Evolutionary conservation across 225 moss, liverwort and hornwort genomes (phyloP).

Genomic region (Takakia lepidozioides): DNA sequence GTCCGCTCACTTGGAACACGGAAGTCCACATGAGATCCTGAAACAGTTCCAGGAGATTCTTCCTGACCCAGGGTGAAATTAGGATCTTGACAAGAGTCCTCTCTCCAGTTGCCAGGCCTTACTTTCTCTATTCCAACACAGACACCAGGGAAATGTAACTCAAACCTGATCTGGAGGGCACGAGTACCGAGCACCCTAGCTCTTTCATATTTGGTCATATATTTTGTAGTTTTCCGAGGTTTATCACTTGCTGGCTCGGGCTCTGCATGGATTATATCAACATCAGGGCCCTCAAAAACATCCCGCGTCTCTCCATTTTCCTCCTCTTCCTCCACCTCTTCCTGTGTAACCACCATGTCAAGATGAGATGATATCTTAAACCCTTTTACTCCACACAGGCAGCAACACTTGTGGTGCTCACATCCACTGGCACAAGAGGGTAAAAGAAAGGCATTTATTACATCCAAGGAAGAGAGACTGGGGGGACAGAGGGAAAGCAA

Average conservation of each 20-base stretch:
- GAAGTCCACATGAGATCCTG: too few species aligned
- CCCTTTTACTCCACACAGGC: too few species aligned
- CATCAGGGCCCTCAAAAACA: constrained; percentile 43
- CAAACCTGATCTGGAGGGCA: constrained; percentile 89
- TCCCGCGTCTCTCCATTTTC: constrained; percentile 71
- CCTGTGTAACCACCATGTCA: constrained; percentile 12
- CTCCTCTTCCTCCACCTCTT: constrained; percentile 79
- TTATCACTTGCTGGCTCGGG: constrained; percentile 60
- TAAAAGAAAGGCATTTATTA: background rate
- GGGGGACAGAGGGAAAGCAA: too few species aligned
- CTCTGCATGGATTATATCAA: constrained; percentile 36
- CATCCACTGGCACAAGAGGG: too few species aligned
- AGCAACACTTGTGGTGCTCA: too few species aligned
- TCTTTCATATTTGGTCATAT: constrained; percentile 99
- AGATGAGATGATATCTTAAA: too few species aligned
- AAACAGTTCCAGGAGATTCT: too few species aligned
- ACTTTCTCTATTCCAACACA: background rate
- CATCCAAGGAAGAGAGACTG: too few species aligned
- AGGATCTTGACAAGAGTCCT: too few species aligned
- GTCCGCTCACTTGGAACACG: too few species aligned
- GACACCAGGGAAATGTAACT: background rate
- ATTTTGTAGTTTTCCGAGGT: constrained; percentile 95
- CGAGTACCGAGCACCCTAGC: constrained; percentile 96
- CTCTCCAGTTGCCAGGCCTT: too few species aligned
- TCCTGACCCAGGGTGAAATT: too few species aligned